phyloP scores from a whole-genome alignment of 2,329 filamentous ascomycete genomes.

The Colletotrichum eremochloae region DNA sequence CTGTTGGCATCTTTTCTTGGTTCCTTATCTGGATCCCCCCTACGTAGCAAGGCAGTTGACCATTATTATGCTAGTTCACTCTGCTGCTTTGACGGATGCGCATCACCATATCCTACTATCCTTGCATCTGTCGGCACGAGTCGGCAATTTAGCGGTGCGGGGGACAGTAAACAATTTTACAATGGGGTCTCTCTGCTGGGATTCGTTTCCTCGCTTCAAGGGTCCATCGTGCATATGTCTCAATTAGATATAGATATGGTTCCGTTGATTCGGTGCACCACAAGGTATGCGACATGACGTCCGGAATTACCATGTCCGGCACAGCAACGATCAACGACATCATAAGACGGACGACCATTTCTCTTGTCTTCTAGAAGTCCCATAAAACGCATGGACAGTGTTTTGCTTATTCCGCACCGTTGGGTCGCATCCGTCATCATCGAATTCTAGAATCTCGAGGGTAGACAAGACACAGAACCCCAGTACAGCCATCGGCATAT shows the following conservation, averaged over 20 bases:
- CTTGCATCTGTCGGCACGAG: background rate
- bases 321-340: background rate
- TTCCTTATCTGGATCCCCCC: too few relatives aligned
- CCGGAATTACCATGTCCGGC: too few relatives aligned
- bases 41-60: background rate
- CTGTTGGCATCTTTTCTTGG: too few relatives aligned
- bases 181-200: conserved; percentile 11
- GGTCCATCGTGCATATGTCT: background rate
- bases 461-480: background rate
- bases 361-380: background rate
- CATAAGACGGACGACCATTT: background rate
- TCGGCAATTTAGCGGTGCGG: background rate
- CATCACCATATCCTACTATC: background rate
- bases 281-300: background rate
- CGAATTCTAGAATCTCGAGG: background rate
- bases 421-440: background rate
- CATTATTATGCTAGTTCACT: background rate
- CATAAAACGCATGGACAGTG: background rate
- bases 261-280: conserved; percentile 8
- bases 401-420: background rate
- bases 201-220: conserved; percentile 19
- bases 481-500: background rate
- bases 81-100: background rate
- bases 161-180: background rate
- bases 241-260: conserved; percentile 7